Percentiles rank a stretch among this genome's conserved stretches.
Evolutionary conservation across 2,329 filamentous ascomycete species (phyloP).

Genomic region (Leptographium radiaticola): DNA sequence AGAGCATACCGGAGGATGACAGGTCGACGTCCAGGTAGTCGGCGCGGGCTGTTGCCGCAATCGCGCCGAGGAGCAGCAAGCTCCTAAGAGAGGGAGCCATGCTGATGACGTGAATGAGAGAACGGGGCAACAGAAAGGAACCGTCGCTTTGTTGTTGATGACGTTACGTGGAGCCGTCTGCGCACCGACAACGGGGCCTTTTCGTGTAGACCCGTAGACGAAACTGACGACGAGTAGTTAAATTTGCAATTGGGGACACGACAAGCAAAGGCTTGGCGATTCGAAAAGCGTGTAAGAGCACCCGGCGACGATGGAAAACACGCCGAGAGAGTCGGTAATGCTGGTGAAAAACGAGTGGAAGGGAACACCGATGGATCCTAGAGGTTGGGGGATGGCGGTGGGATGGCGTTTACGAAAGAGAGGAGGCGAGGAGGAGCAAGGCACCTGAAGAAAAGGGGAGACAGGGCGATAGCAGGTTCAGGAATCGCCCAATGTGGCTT

Average conservation of each 20-base stretch:
- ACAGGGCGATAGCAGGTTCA: not conserved
- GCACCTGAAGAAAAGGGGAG: not conserved
- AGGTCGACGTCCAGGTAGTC: conserved; percentile 8
- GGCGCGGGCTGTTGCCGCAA: conserved; percentile 7
- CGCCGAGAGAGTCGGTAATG: not conserved
- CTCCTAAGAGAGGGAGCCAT: not conserved
- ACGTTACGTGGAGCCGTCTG: not conserved
- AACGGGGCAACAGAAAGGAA: no score
- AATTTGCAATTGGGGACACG: no score
- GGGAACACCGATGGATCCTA: not conserved
- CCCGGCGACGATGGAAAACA: not conserved
- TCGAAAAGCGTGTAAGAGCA: no score
- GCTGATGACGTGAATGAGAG: not conserved
- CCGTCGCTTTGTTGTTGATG: not conserved
- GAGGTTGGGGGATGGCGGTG: not conserved
- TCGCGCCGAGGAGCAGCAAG: conserved; percentile 6
- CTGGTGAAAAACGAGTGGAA: not conserved
- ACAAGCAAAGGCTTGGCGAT: no score
- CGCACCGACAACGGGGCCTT: no score
- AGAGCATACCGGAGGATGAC: conserved; percentile 5
- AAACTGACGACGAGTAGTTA: no score
- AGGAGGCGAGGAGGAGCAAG: not conserved
- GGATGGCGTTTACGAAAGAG: not conserved
- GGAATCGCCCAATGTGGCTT: not conserved
- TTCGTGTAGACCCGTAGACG: no score